Evolutionary conservation across 108 stramenopile genomes (phyloP).

Genomic region (Cylindrotheca fusiformis): DNA sequence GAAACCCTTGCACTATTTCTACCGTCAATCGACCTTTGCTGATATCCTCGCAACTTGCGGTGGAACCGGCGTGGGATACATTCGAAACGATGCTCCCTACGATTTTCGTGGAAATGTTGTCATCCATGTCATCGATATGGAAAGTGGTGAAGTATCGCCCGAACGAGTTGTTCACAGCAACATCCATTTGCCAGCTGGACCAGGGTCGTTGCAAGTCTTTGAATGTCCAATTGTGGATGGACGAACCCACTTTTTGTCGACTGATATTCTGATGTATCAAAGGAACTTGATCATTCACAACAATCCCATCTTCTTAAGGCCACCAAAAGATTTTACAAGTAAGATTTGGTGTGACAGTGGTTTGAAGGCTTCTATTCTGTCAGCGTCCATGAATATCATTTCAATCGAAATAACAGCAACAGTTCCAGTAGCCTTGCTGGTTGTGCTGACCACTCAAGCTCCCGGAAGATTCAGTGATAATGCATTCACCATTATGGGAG

Average conservation of each 20-base stretch:
- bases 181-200: background rate
- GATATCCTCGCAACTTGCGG: conserved; percentile 51
- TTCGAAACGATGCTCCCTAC: conserved; percentile 23
- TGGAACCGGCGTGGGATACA: conserved; percentile 16
- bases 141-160: background rate
- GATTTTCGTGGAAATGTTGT: background rate
- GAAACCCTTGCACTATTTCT: conserved; percentile 50
- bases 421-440: conserved; percentile 29
- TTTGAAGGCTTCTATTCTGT: conserved; percentile 30
- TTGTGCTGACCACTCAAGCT: conserved; percentile 44
- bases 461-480: conserved; percentile 45
- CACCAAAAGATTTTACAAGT: background rate
- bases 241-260: background rate
- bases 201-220: background rate
- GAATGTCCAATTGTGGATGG: background rate
- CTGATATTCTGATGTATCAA: background rate
- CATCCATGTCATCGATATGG: background rate
- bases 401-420: conserved; percentile 1
- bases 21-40: conserved; percentile 26
- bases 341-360: background rate
- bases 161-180: background rate
- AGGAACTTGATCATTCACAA: background rate
- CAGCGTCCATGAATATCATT: background rate
- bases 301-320: background rate
- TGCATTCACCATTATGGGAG: conserved; percentile 17